A percentile compares a stretch with the other conserved stretches of the same genome.
phyloP scores from a whole-genome alignment of 2,329 filamentous ascomycete genomes.

The Cytospora piceae region DNA sequence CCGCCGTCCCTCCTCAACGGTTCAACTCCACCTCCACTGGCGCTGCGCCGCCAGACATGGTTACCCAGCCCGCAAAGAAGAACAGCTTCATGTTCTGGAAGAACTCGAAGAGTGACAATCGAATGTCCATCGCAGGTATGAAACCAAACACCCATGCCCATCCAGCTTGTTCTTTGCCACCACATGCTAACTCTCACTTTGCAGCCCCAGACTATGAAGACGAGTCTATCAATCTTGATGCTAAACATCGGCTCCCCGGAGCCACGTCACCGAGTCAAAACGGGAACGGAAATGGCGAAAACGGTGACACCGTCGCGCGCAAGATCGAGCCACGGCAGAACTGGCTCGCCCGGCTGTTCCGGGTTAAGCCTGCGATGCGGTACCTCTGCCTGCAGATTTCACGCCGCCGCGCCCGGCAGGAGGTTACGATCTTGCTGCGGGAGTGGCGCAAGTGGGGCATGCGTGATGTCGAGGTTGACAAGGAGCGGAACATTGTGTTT shows the following conservation, averaged over 20 bases:
- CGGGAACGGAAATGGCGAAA: slow-evolving; percentile 43
- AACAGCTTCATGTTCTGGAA: slow-evolving; percentile 64
- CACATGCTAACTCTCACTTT: slow-evolving; percentile 7
- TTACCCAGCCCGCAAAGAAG: slow-evolving; percentile 41
- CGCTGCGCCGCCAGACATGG: slow-evolving; percentile 31
- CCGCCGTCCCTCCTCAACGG: slow-evolving; percentile 13
- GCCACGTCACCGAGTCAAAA: slow-evolving; percentile 38
- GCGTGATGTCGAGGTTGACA: slow-evolving; percentile 76
- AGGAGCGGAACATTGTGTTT: slow-evolving; percentile 77
- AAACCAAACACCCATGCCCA: slow-evolving; percentile 7
- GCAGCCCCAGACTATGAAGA: slow-evolving; percentile 41
- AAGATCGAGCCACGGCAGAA: slow-evolving; percentile 73
- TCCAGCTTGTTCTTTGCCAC: slow-evolving; percentile 28
- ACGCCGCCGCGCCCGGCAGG: slow-evolving; percentile 74
- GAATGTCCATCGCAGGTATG: slow-evolving; percentile 52
- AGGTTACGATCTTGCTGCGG: slow-evolving; percentile 73
- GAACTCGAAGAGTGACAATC: slow-evolving; percentile 45
- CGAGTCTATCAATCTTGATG: slow-evolving; percentile 13
- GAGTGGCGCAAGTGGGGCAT: slow-evolving; percentile 87
- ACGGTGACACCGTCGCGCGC: slow-evolving; percentile 43
- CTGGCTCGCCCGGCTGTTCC: slow-evolving; percentile 88
- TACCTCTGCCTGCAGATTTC: slow-evolving; percentile 76
- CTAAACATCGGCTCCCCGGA: slow-evolving; percentile 28
- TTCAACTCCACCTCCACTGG: slow-evolving; percentile 32
- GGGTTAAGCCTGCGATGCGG: slow-evolving; percentile 80